Base-by-base conservation (phyloP, 176 grass and related monocot genomes). In the Avena insularis region DNA sequence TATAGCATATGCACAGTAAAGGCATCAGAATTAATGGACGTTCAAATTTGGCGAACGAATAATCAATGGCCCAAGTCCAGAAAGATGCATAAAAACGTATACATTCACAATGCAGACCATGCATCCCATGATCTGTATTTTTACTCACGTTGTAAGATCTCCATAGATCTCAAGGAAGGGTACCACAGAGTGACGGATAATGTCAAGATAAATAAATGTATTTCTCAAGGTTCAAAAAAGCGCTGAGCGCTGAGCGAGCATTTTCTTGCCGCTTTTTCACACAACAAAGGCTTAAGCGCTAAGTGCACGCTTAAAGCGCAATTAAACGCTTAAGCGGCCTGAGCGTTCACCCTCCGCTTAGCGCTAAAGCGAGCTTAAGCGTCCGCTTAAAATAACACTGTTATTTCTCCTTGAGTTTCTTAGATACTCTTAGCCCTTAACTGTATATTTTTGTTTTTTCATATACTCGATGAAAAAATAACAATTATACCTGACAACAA, bases 361-460 rank as follows among this genome's bases (percentile, higher is more conserved):
- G 33, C 33, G 33, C 33, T 35, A 35, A 35, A 35, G 33, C 33
- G 33, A 35, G 33, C 33, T 35, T 35, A 35, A 35, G 33, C 33
- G 33, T 35, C 33, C 33, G 33, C 33, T 35, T 35, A 35, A 35
- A 35, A 35, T 35, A 35, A 35, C 33, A 35, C 33, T 35, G 33
- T 35, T 9, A 17, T 38, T 36, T 69, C 17, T 43, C 13, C 8
- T 43, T 43, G 35, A 70, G 67, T 70, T 70, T 25, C 67, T 70
- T 19, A 70, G 67, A 70, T 70, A 70, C 35, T 20, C 67, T 40
- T 70, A 57, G 55, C 17, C 55, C 55, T 19, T 57, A 17, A 4
- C 67, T 70, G 35, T 70, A 70, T 38, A 70, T 70, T 40, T 40
- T 70, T 38, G 67, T 70, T 19, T 70, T 70, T 40, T 70, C 2